Evolutionary conservation across 495 filamentous ascomycete genomes (phyloP), one percentile per base, ranked within the genome.

Genomic region (Penicillium parvum): DNA sequence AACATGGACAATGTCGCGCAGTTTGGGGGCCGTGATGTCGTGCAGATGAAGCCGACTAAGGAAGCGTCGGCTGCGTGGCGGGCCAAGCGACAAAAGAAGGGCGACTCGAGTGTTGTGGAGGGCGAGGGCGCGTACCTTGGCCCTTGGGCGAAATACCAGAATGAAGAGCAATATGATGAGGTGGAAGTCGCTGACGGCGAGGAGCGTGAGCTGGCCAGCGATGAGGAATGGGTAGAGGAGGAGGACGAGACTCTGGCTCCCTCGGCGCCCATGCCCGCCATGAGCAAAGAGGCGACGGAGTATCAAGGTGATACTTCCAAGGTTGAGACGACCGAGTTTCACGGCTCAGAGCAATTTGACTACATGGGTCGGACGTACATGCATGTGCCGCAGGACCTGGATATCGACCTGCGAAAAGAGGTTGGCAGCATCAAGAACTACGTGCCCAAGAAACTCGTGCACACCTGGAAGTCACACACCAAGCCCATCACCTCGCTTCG

Each of bases 301-400:
- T 85, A 85, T 60, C 68, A 71, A 38, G 73, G 78, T 36, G 71
- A 73, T 42, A 52, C 61, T 9, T 66, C 75, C 17, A 67, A 66
- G 35, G 76, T 74, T 23, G 91, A 97, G 65, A 90, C 84, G 32
- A 88, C 82, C n/a, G 79, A 84, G 37, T 99, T 95, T 69, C 83
- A 95, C 43, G 94, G 90, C 32, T 68, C 72, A n/a, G 73, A 84
- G 53, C 65, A 86, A 61, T 83, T 82, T 72, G 94, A 97, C 63
- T 97, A 97, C 65, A 81, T 88, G 54, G 92, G 92, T 22, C 72
- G 92, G 48, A 95, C 90, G 15, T 73, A 73, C 45, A 73, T 73
- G 70, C 94, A 97, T 66, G 78, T 97, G 4, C 92, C 92, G n/a
- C 88, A 89, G 62, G 92, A 96, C 66, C 69, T 97, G 57, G 90